Evolutionary conservation across 139 green algal genomes (phyloP).

Genomic region (Ettlia oleoabundans): DNA sequence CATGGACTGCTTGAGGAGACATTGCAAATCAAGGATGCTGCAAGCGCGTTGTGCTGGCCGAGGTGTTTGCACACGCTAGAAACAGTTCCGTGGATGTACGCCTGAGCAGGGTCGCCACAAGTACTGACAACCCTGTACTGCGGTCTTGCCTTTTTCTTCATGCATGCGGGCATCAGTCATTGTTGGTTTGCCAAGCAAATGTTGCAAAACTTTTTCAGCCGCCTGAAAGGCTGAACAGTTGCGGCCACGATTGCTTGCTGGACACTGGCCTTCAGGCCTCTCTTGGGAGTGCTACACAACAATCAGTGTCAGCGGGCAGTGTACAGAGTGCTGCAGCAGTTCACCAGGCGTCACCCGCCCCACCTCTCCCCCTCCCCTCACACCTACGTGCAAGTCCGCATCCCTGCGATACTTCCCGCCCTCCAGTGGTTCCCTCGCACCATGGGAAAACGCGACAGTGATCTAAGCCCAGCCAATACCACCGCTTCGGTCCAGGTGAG

Average conservation of each 20-base stretch:
- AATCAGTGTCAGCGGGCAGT: not conserved
- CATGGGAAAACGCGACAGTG: conserved; percentile 39
- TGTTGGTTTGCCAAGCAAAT: no score
- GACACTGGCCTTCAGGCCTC: not conserved
- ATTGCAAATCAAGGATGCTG: no score
- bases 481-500: conserved; percentile 50
- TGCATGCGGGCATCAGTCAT: no score
- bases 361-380: not conserved
- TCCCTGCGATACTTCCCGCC: not conserved
- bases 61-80: no score
- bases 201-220: no score
- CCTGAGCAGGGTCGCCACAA: no score
- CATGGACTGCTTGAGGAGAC: no score
- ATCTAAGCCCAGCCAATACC: conserved; percentile 43
- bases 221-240: no score
- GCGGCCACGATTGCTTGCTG: not conserved
- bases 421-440: not conserved
- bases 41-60: no score
- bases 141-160: no score
- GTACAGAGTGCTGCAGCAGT: not conserved
- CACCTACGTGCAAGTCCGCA: not conserved
- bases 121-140: no score
- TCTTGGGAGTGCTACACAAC: not conserved
- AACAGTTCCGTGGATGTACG: no score
- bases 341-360: not conserved